phyloP scores from a whole-genome alignment of 495 filamentous ascomycete genomes.

The Mytilinidion resinicola region DNA sequence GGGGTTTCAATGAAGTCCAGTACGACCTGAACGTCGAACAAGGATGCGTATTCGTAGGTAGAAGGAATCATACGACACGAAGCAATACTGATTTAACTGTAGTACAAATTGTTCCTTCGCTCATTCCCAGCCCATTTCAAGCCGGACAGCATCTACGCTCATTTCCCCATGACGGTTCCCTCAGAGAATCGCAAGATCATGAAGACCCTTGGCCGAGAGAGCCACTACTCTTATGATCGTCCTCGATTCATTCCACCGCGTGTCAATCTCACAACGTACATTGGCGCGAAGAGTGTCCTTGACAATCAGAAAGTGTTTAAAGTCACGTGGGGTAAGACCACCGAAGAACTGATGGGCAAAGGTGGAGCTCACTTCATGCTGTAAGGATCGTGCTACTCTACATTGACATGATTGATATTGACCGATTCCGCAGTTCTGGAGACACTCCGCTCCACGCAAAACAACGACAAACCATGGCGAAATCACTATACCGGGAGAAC shows the following conservation, averaged over 20 bases:
- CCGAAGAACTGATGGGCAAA: conserved; percentile 50
- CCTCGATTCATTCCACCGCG: conserved; percentile 49
- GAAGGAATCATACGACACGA: not conserved
- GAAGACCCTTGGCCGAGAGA: conserved; percentile 60
- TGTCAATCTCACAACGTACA: conserved; percentile 54
- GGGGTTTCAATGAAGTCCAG: conserved; percentile 66
- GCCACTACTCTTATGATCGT: conserved; percentile 64
- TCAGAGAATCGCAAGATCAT: conserved; percentile 67
- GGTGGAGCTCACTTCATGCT: conserved; percentile 52
- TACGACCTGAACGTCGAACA: conserved; percentile 69
- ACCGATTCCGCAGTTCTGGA: conserved; percentile 31
- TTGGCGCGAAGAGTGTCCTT: conserved; percentile 57
- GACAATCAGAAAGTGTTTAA: conserved; percentile 58
- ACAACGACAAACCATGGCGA: conserved; percentile 41
- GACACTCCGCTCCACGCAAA: conserved; percentile 42
- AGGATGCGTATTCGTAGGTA: conserved; percentile 59
- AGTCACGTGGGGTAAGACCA: conserved; percentile 53
- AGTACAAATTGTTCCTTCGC: conserved; percentile 70
- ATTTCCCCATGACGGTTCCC: conserved; percentile 78
- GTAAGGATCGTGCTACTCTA: not conserved
- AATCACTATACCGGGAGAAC: conserved; percentile 43
- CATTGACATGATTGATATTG: too few relatives aligned
- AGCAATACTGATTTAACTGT: conserved; percentile 10
- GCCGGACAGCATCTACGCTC: conserved; percentile 75
- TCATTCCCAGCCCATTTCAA: conserved; percentile 79